Percentiles rank a stretch among this genome's conserved stretches.
Evolutionary conservation across 345 rosid species (phyloP).

Genomic region (Hibiscus tridactylites): DNA sequence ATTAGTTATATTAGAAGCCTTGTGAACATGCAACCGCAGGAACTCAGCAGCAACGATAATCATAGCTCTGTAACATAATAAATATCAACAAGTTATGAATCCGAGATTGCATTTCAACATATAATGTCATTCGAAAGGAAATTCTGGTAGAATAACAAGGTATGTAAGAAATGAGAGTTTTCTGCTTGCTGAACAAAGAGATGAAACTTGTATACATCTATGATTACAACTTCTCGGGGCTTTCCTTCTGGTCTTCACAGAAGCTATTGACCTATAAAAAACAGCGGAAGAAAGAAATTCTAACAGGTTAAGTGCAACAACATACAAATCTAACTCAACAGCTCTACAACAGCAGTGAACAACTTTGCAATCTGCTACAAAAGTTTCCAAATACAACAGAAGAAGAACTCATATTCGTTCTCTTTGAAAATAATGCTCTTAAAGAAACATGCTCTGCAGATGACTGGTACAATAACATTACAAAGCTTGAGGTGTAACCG

Average conservation of each 20-base stretch:
- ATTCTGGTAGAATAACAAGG: not conserved
- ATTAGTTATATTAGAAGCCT: too few species aligned
- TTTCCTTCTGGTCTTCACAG: not conserved
- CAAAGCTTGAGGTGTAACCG: not conserved
- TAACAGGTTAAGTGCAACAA: not conserved
- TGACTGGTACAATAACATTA: not conserved
- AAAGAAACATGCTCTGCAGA: not conserved
- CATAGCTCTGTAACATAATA: too few species aligned
- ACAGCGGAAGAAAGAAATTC: too few species aligned
- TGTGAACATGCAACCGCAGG: too few species aligned
- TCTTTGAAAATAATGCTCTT: not conserved
- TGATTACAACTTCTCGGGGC: too few species aligned
- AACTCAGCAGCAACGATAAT: too few species aligned
- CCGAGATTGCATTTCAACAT: too few species aligned
- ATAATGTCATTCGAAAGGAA: not conserved
- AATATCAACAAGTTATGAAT: too few species aligned
- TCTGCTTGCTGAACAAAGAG: not conserved
- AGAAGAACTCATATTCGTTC: not conserved
- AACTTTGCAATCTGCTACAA: not conserved
- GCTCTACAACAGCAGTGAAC: not conserved
- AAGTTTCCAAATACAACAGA: not conserved
- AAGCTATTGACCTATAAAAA: not conserved
- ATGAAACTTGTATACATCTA: not conserved
- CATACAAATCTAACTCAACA: not conserved
- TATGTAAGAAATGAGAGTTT: too few species aligned